Base-by-base conservation (phyloP, 2,329 filamentous ascomycete species). In the Harringtonia aguacate region DNA sequence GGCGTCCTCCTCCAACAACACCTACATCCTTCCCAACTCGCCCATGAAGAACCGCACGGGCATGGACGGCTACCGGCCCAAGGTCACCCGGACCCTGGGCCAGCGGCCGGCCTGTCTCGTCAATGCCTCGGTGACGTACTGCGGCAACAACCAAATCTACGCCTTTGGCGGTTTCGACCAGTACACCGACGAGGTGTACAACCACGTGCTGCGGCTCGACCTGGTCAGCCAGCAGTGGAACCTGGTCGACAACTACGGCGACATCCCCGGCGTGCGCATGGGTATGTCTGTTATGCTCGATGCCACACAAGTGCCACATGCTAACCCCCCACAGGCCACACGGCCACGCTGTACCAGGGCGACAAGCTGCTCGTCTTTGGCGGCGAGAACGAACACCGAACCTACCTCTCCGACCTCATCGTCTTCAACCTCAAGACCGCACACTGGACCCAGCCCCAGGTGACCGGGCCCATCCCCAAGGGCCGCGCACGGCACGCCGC, bases 121-220 rank as follows among this genome's bases (percentile, higher is more conserved):
- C 53, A 98, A 98, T 69, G 92, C 92, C 42, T 97, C 92, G 1
- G 90, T 97, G 48, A 98, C 92, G n/a, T 95, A 95, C 62, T 95
- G 92, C 57, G 89, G 89, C 47, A 92, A 95, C 65, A 92, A 97
- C 61, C 81, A 92, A 63, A 97, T 98, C 55, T 97, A 94, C 64
- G 92, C 90, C 12, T 98, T 98, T 69, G 92, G 92, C 36, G 92
- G 92, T 17, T 98, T 98, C 58, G 92, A 98, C 59, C 90, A 97
- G 63, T 97, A 95, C 60, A 98, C 92, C 1, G 92, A 98, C 61
- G 92, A 98, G 68, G 86, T 98, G 17, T 98, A 98, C 66, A 98
- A 98, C 59, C 92, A 98, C 66, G 92, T 98, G 35, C 71, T 98
- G 50, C 82, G 80, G 55, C 68, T 98, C 41, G 89, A 98, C 61